Base-by-base conservation (phyloP, 371 early-diverging fungal genomes). In the Sporodiniella umbellata region DNA sequence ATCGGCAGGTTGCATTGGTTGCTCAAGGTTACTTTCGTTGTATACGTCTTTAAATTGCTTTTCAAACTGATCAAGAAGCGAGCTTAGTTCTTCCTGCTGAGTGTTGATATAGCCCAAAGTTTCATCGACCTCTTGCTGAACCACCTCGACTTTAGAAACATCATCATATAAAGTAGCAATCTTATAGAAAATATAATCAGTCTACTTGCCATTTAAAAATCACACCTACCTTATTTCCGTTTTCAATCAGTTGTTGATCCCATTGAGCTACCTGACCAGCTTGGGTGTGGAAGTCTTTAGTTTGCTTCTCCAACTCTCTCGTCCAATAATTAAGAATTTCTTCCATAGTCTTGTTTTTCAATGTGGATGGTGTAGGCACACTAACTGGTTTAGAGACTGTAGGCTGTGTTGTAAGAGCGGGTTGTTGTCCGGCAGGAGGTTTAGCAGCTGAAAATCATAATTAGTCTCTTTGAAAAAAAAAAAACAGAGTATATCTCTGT, bases 271-370 rank as follows among this genome's bases (percentile, higher is more conserved):
- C 87, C 53, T 90, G 84, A 48, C 70, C 76, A 1, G 95, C 95
- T 68, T 91, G 90, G 22, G 77, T 77, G 49, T 92, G 93, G 77
- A 96, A 96, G 31, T 89, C 87, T 14, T 79, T 78, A 0, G 92
- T 86, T 48, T 86, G 84, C 42, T 70, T 72, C 30, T 89, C 84
- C 40, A 96, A 72, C 56, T 94, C 92, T 25, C 72, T 71, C 14
- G 86, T 88, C 94, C 95, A 96, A 58, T 83, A 75, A 44, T 89
- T 87, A 42, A 93, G 67, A 31, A 96, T 88, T 51, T 93, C 94
- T 54, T 91, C 93, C 78, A 96, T 81, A 8, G 87, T 84, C 63
- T 84, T 87, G 58, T 88, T 90, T 66, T 90, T 92, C 45, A 94
- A 71, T 21, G 76, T 57, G 31, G 74, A 65, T 8, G 79, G 78